Evolutionary conservation across 352 stramenopile genomes (phyloP).

Genomic region (Pythium pyrilobum): DNA sequence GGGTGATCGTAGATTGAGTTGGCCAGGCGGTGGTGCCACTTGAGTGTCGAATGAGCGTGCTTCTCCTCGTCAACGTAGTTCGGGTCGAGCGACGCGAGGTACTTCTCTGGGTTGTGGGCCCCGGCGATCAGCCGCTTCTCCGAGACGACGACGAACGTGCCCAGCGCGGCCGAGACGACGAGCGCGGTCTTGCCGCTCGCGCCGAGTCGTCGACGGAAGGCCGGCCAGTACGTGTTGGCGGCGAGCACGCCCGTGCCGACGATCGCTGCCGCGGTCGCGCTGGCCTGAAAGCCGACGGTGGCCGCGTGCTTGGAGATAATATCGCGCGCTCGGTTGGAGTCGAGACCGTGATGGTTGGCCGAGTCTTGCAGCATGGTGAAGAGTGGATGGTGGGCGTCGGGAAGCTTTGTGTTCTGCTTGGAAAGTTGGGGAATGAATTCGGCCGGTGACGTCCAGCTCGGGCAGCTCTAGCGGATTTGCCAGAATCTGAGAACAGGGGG

Average conservation of each 20-base stretch:
- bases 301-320: conserved; percentile 64
- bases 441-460: no score
- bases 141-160: conserved; percentile 55
- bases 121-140: conserved; percentile 52
- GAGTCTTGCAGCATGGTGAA: no score
- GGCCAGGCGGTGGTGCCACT: conserved; percentile 49
- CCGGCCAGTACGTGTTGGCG: conserved; percentile 52
- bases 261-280: conserved; percentile 23
- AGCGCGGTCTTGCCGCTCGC: conserved; percentile 68
- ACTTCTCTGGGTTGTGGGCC: conserved; percentile 61
- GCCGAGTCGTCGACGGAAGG: conserved; percentile 60
- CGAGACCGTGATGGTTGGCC: no score
- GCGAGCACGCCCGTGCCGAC: conserved; percentile 25
- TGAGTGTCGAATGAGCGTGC: conserved; percentile 31
- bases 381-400: neutral
- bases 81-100: conserved; percentile 47
- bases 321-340: conserved; percentile 27
- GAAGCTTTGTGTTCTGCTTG: neutral
- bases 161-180: conserved; percentile 56
- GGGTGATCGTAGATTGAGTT: conserved; percentile 81
- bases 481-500: no score
- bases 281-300: conserved; percentile 41
- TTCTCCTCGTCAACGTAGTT: conserved; percentile 29
- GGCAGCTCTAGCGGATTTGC: no score
- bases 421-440: neutral